These are phyloP conservation scores for Agaricus sinodeliciosus DNA, from an alignment of 768 basidiomycete genomes.

Conservation along the genomic window DNA sequence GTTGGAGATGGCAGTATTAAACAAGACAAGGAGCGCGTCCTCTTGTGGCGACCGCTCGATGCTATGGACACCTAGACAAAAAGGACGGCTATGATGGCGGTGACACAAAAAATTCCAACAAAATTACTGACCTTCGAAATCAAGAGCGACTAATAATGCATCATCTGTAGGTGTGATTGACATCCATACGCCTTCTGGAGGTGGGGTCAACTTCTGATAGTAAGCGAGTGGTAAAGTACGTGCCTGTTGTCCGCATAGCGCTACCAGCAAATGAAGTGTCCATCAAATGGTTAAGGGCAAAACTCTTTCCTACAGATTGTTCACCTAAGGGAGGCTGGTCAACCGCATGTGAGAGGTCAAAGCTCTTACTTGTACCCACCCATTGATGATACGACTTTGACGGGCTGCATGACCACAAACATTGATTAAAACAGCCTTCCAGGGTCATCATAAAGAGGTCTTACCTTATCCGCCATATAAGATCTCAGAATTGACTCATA, in stretches of 20 bases:
- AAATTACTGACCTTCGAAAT: constrained; percentile 49
- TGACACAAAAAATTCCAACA: not conserved
- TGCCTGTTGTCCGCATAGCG: constrained; percentile 56
- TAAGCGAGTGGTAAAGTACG: not conserved
- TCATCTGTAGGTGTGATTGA: constrained; percentile 56
- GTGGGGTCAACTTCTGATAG: not conserved
- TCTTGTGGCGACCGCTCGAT: constrained; percentile 61
- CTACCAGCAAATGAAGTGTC: constrained; percentile 63
- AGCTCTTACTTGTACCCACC: constrained; percentile 22
- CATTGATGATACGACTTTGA: constrained; percentile 63
- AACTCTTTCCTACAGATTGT: constrained; percentile 61
- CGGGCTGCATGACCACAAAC: constrained; percentile 31
- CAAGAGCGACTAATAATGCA: constrained; percentile 47
- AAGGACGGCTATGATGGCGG: not conserved
- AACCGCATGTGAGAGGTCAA: not conserved
- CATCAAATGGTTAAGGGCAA: constrained; percentile 49
- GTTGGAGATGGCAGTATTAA: constrained; percentile 62
- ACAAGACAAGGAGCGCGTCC: constrained; percentile 55
- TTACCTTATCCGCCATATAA: constrained; percentile 51
- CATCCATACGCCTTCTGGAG: constrained; percentile 56
- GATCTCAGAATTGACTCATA: constrained; percentile 60
- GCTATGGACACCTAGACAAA: constrained; percentile 44
- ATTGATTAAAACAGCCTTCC: not conserved
- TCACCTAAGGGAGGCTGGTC: constrained; percentile 30
- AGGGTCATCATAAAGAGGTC: not conserved